A percentile compares a stretch with the other conserved stretches of the same genome.
Evolutionary conservation across 2,329 filamentous ascomycete species (phyloP).

Genomic region (Raffaelea albimanens): DNA sequence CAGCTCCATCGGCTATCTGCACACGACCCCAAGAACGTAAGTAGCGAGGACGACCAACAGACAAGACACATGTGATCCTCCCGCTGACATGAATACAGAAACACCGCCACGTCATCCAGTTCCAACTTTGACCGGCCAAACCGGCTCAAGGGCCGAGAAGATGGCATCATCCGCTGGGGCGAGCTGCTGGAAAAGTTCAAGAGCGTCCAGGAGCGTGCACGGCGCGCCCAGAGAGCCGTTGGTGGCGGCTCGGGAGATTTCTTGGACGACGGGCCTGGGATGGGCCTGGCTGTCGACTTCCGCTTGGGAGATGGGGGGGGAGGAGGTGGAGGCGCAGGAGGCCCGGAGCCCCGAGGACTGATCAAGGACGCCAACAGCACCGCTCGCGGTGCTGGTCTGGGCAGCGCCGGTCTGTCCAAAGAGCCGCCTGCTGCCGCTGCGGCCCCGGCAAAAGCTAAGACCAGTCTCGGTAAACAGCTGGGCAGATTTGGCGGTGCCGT

Average conservation of each 20-base stretch:
- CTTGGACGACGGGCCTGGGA: conserved; percentile 34
- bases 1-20: conserved; percentile 90
- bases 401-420: conserved; percentile 27
- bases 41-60: background rate
- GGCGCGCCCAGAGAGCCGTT: conserved; percentile 56
- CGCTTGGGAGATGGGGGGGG: conserved; percentile 33
- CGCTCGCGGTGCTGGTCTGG: conserved; percentile 12
- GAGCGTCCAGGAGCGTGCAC: conserved; percentile 76
- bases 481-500: conserved; percentile 64
- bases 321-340: no score
- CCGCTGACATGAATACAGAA: conserved; percentile 21
- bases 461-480: conserved; percentile 58
- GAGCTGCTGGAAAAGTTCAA: conserved; percentile 94
- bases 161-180: conserved; percentile 78
- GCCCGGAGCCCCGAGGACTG: conserved; percentile 27
- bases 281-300: conserved; percentile 25
- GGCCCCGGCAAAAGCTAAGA: conserved; percentile 46
- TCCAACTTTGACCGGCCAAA: conserved; percentile 64
- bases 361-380: conserved; percentile 31
- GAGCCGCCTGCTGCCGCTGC: conserved; percentile 35
- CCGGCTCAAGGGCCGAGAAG: conserved; percentile 72
- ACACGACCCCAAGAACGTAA: conserved; percentile 70
- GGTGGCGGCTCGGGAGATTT: conserved; percentile 30
- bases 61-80: conserved; percentile 12
- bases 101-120: conserved; percentile 35